phyloP scores from a whole-genome alignment of 768 basidiomycete genomes.

The Kwoniella europaea region DNA sequence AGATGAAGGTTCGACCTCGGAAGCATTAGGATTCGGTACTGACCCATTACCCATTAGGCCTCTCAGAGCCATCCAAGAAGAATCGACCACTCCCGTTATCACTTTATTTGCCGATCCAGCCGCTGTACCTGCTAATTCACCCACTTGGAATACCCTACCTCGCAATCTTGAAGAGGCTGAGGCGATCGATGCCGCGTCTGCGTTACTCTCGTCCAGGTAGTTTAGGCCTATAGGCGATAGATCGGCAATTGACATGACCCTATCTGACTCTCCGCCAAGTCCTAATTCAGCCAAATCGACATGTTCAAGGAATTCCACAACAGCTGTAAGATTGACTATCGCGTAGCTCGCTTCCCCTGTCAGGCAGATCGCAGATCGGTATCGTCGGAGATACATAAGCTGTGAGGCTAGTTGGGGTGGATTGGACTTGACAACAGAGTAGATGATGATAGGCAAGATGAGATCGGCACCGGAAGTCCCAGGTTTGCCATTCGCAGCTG shows the following conservation, averaged over 20 bases:
- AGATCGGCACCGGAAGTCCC: slow-evolving; percentile 69
- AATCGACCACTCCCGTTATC: slow-evolving; percentile 79
- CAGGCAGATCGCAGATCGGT: slow-evolving; percentile 63
- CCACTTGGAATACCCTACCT: slow-evolving; percentile 76
- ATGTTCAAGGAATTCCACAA: slow-evolving; percentile 93
- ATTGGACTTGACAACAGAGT: slow-evolving; percentile 89
- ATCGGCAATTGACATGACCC: slow-evolving; percentile 68
- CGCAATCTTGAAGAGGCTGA: slow-evolving; percentile 67
- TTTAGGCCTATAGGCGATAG: slow-evolving; percentile 78
- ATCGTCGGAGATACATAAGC: slow-evolving; percentile 65
- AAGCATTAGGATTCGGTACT: slow-evolving; percentile 6
- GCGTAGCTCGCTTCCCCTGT: slow-evolving; percentile 90
- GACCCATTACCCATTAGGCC: slow-evolving; percentile 64
- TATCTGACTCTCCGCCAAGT: slow-evolving; percentile 54
- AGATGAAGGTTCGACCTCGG: not conserved
- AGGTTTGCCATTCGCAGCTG: not conserved
- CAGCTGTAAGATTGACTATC: slow-evolving; percentile 90
- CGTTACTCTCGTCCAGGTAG: slow-evolving; percentile 63
- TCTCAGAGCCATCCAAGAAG: slow-evolving; percentile 83
- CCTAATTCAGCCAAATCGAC: slow-evolving; percentile 80
- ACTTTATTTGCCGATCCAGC: slow-evolving; percentile 78
- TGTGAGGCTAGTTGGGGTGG: slow-evolving; percentile 77
- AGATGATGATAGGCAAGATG: slow-evolving; percentile 90
- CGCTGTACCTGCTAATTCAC: slow-evolving; percentile 70
- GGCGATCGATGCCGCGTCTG: slow-evolving; percentile 62